Evolutionary conservation across 1,284 basidiomycete species (phyloP), one percentile per base, ranked within the genome.

Genomic region (Malassezia sp.): DNA sequence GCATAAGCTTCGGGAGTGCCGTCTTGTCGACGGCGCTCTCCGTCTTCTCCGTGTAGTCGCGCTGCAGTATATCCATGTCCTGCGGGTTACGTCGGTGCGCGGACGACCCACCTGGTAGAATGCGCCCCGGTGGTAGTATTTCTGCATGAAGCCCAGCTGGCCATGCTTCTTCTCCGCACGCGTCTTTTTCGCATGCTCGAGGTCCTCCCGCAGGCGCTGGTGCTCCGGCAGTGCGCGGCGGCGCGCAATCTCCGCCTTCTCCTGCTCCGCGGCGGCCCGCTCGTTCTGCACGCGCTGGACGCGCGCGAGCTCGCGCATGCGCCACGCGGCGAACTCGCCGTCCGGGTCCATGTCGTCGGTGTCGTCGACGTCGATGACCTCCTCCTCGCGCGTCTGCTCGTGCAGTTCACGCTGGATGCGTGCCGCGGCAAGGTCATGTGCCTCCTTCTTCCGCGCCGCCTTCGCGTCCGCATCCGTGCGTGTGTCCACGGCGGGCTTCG

Each of bases 71-170:
- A 41, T 95, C 88, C 57, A 82, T 79, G 72, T 95, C 91, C 81
- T n/a, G n/a, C n/a, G n/a, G n/a, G n/a, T n/a, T n/a, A n/a, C n/a
- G n/a, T n/a, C n/a, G 88, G 65, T 6, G 17, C 20, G 11, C 75
- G 20, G 50, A 83, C 86, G 77, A 85, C 86, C 61, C 38, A n/a
- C n/a, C n/a, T 70, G 59, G 72, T 93, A 89, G 76, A 97, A 97
- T 49, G 89, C 90, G 62, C 93, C 93, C 73, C 95, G 96, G 75
- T 97, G 93, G 80, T 89, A 96, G 71, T 95, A 97, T 73, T 93
- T 96, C 71, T 97, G 89, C 61, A 96, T 72, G 74, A 97, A 96
- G 61, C 81, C 84, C 70, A 89, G 85, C 53, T 84, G 76, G 2
- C 86, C 87, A 60, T 87, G 83, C 2, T 56, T 80, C 72, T 90